A percentile compares a stretch with the other conserved stretches of the same genome.
phyloP scores from a whole-genome alignment of 352 stramenopile species.

The Vaucheria bursata region DNA sequence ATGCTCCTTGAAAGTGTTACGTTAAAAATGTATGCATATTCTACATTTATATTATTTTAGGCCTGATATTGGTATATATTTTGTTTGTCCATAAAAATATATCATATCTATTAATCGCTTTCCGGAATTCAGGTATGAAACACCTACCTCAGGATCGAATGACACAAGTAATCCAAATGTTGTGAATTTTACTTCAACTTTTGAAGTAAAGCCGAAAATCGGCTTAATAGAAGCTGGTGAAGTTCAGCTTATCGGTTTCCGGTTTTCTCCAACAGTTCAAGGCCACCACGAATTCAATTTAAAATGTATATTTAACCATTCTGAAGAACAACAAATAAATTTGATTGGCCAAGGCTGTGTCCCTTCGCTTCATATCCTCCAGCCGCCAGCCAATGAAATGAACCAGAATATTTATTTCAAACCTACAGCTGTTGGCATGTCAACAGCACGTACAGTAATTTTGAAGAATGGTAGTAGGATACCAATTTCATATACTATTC shows the following conservation, averaged over 20 bases:
- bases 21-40: too few relatives aligned
- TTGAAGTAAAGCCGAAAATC: slow-evolving; percentile 34
- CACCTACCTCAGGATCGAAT: too few relatives aligned
- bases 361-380: slow-evolving; percentile 8
- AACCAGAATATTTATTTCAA: slow-evolving; percentile 16
- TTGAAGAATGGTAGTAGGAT: slow-evolving; percentile 33
- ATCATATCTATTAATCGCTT: too few relatives aligned
- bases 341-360: slow-evolving; percentile 28
- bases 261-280: slow-evolving; percentile 14
- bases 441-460: slow-evolving; percentile 11
- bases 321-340: slow-evolving; percentile 20
- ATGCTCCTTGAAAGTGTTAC: too few relatives aligned
- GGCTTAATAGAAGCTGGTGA: slow-evolving; percentile 38
- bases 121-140: too few relatives aligned
- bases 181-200: background rate
- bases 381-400: background rate
- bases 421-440: slow-evolving; percentile 39
- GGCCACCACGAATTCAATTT: slow-evolving; percentile 10
- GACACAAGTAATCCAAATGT: slow-evolving; percentile 12
- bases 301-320: slow-evolving; percentile 36
- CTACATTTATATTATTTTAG: too few relatives aligned
- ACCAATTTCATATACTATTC: slow-evolving; percentile 24
- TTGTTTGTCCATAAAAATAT: too few relatives aligned
- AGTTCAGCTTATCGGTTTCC: slow-evolving; percentile 34
- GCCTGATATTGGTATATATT: too few relatives aligned